Base-by-base conservation (phyloP, 1,139 yeast species). In the Debaryomyces sp. region DNA sequence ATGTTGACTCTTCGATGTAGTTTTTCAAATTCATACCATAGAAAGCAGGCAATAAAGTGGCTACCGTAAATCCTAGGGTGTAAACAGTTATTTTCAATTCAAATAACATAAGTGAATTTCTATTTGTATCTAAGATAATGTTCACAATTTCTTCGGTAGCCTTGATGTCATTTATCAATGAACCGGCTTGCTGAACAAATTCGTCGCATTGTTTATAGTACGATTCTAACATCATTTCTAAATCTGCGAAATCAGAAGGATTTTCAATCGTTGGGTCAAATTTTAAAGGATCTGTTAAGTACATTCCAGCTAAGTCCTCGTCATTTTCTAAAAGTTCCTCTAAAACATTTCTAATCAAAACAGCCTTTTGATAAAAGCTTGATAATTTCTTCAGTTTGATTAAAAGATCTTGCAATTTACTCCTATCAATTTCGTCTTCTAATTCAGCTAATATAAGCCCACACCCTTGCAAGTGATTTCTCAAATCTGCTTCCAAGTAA, bases 71-170 rank as follows among this genome's bases (percentile, higher is more conserved):
- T 0, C 96, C 96, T 39, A 94, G 68, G 0, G 98, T 88, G 52
- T 90, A 90, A 33, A 94, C 87, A 0, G 97, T 84, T 36, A 92
- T 83, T 59, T 89, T 85, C 55, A 94, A 71, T 58, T 94, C 97
- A 58, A 89, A 83, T 48, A 94, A 75, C 97, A 94, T 92, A 52
- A 94, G 76, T 6, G 96, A 86, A 67, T 95, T 95, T 68, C 99
- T 84, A 63, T 92, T 94, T 1, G 99, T 91, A 67, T 95, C 99
- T 47, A 95, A 71, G 50, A 95, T 90, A 59, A 95, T 94, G 64
- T 95, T 95, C 50, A 91, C 95, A 60, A 95, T 91, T 63, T 95
- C 99, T 63, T 95, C 99, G 0, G 99, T 94, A 13, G 96, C 90
- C 54, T 86, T 82, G 57, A 95, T 94, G 66, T 94, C 96, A 54